Evolutionary conservation across 1,284 basidiomycete genomes (phyloP), one percentile per base, ranked within the genome.

Genomic region (Prillingera fragicola): DNA sequence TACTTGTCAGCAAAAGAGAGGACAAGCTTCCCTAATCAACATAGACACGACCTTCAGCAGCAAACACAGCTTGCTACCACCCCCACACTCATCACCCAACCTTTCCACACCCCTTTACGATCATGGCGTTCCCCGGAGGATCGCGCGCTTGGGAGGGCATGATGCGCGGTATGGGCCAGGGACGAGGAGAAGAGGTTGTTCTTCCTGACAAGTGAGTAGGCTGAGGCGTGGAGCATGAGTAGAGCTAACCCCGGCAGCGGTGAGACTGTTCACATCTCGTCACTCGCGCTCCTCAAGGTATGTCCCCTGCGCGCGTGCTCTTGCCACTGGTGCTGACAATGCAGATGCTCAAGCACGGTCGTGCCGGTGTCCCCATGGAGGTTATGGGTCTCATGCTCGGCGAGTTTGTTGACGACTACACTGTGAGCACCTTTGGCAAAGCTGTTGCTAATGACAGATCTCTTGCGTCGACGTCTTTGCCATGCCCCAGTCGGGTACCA

Each of bases 331-430:
- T 19, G 17, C 35, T 38, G 17, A 19, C 33, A n/a, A 19, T 6
- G 10, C 35, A 96, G 90, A 99, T 99, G 95, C 78, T 99, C 57
- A 99, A 99, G 74, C 95, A 99, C 67, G 95, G 95, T 15, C 83
- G 95, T 43, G 94, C 95, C 23, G 95, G 95, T 58, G 95, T 98
- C 27, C 95, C 95, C 10, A 95, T 99, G 87, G 95, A 99, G 74
- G 95, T 99, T 60, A 98, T 99, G 95, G 95, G 95, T 57, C 81
- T 98, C 46, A 94, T 98, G 88, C 79, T 98, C 22, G 95, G 95
- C 21, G 92, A 97, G 69, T 98, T 98, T 59, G 88, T 98, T 36
- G 95, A 99, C 74, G 95, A 98, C 67, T 98, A 96, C 74, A 96
- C 91, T 0, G 87, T 94, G 38, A 44, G 69, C 53, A 3, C 22